A percentile compares a stretch with the other conserved stretches of the same genome.
Conservation (phyloP, 441 rosid genomes). For the Rhodomyrtus psidioides region DNA sequence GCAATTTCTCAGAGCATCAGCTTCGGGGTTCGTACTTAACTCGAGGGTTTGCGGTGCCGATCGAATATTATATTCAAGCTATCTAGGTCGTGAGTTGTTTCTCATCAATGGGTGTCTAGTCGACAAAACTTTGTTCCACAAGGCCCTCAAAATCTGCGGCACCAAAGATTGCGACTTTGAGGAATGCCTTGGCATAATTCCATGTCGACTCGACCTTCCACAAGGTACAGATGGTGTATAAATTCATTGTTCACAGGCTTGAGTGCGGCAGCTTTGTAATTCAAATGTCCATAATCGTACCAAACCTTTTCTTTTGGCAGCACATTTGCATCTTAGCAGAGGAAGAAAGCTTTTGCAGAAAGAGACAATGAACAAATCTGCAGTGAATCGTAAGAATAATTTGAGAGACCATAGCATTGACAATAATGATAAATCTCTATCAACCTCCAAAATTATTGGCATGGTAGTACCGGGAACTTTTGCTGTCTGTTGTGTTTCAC, state of each 20-base stretch:
- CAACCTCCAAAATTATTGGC: conserved; percentile 22
- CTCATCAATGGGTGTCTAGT: conserved; percentile 53
- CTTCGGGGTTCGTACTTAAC: conserved; percentile 28
- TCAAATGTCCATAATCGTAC: background rate
- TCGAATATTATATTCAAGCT: conserved; percentile 35
- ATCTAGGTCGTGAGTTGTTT: conserved; percentile 30
- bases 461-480: conserved; percentile 46
- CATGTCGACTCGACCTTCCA: conserved; percentile 26
- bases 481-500: conserved; percentile 35
- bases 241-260: background rate
- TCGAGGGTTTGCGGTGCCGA: conserved; percentile 45
- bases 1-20: conserved; percentile 27
- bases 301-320: conserved; percentile 5
- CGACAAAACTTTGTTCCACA: conserved; percentile 38
- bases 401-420: conserved; percentile 1
- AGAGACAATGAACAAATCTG: background rate
- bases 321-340: conserved; percentile 11
- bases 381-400: background rate
- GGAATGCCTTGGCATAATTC: conserved; percentile 20
- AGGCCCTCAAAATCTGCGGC: conserved; percentile 36
- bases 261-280: background rate
- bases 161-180: conserved; percentile 34
- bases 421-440: background rate
- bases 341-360: conserved; percentile 51
- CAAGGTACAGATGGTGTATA: conserved; percentile 26